A percentile compares a stretch with the other conserved stretches of the same genome.
These are phyloP conservation scores for Apiospora sp. DNA, from an alignment of 2,329 filamentous ascomycete species.

Conservation along the genomic window DNA sequence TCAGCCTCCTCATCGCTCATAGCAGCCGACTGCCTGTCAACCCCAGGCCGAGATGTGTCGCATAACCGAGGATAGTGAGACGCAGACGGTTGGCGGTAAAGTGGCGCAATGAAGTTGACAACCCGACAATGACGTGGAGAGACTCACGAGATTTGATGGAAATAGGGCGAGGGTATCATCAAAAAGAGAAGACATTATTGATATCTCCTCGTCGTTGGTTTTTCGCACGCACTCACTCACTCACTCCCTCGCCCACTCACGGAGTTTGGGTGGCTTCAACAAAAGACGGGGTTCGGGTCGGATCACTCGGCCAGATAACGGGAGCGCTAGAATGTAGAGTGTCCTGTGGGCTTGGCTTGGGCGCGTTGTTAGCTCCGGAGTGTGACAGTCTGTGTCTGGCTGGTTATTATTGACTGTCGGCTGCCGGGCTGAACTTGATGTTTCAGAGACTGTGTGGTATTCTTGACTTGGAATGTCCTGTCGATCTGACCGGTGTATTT, in stretches of 20 bases:
- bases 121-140: background rate
- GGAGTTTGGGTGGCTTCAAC: background rate
- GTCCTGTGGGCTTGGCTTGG: background rate
- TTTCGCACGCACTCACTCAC: background rate
- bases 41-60: conserved; percentile 17
- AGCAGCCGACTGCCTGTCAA: conserved; percentile 23
- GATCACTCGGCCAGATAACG: conserved; percentile 5
- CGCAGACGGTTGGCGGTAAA: background rate
- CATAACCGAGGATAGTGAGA: conserved; percentile 21
- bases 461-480: background rate
- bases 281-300: conserved; percentile 5
- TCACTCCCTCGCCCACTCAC: background rate
- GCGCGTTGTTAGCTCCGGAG: background rate
- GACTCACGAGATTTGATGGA: background rate
- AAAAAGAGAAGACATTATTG: background rate
- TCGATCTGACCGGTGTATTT: background rate
- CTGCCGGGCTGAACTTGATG: background rate
- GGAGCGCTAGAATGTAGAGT: background rate
- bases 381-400: background rate
- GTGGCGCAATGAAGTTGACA: conserved; percentile 10
- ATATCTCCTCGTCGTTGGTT: background rate
- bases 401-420: background rate
- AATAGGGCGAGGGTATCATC: background rate
- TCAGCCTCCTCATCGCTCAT: conserved; percentile 46
- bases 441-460: background rate